These are phyloP conservation scores for Phytophthora pseudosyringae DNA, from an alignment of 352 stramenopile species.

Conservation along the genomic window DNA sequence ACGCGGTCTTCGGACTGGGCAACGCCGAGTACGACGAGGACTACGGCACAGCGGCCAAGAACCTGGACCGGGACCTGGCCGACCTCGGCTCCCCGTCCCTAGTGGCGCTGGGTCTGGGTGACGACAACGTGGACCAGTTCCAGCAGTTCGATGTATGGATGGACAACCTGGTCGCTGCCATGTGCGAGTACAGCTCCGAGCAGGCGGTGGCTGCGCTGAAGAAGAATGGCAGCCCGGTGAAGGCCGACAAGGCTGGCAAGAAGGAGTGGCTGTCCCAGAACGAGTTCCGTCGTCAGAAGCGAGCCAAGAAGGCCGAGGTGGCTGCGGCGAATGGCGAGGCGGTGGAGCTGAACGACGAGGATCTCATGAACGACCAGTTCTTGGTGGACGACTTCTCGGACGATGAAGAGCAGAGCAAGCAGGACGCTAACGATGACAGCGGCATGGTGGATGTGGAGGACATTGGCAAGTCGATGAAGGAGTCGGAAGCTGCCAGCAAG, in stretches of 20 bases:
- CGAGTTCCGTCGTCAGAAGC: conserved; percentile 86
- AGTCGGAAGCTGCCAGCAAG: conserved; percentile 70
- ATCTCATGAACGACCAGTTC: conserved; percentile 88
- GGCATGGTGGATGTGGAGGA: conserved; percentile 89
- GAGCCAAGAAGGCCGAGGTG: conserved; percentile 65
- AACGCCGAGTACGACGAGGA: conserved; percentile 91
- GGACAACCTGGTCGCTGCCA: conserved; percentile 76
- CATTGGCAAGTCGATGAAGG: conserved; percentile 87
- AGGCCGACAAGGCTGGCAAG: conserved; percentile 26
- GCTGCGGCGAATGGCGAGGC: conserved; percentile 58
- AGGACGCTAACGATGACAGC: conserved; percentile 41
- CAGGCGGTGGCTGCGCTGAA: conserved; percentile 27
- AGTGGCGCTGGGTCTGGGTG: conserved; percentile 65
- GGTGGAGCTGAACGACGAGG: conserved; percentile 81
- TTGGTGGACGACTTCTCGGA: conserved; percentile 76
- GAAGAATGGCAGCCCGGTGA: conserved; percentile 19
- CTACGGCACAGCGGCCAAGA: conserved; percentile 84
- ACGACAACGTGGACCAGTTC: conserved; percentile 88
- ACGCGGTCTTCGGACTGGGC: conserved; percentile 88
- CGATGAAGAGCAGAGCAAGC: conserved; percentile 56
- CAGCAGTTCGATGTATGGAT: conserved; percentile 85
- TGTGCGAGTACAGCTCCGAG: conserved; percentile 79
- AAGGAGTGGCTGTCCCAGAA: conserved; percentile 82
- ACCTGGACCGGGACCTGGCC: conserved; percentile 65
- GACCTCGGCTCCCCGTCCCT: conserved; percentile 72